Base-by-base conservation (phyloP, 2,329 filamentous ascomycete species). In the Bipolaris victoriae region DNA sequence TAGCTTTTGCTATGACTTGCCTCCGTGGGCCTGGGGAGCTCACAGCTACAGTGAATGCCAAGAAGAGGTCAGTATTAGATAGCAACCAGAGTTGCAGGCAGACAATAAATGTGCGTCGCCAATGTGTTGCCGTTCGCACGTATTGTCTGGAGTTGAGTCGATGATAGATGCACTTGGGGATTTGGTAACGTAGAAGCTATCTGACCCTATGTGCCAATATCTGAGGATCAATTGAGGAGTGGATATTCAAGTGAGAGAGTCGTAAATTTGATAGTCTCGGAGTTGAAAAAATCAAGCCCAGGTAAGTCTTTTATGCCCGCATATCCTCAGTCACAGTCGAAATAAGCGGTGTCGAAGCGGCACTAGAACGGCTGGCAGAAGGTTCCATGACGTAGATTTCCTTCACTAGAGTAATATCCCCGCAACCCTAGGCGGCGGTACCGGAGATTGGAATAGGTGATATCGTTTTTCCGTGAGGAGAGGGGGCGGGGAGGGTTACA, bases 181-280 rank as follows among this genome's bases (percentile, higher is more conserved):
- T 3, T 11, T 13, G 7, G 11, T 46, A 20, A 16, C 16, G 11
- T 15, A 46, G 33, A 29, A 29, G 9, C 16, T 31, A 20, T 20
- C 31, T 18, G 26, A 29, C 3, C 9, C 7, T 20, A 18, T 1
- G 26, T 13, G 26, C 5, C 18, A n/a, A 16, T 29, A 13, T 33
- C 29, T 31, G 43, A 13, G 18, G 43, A 18, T 16, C 18, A 22
- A 39, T 40, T 31, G 39, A 37, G n/a, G 49, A 45, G 16, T 51
- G 3, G 24, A 52, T 43, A 33, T 33, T 49, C 37, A 52, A 41
- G 51, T 62, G 52, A 62, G 54, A 53, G 53, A 50, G 51, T 15
- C 6, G 31, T 52, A 13, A 10, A 5, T 29, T 29, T 31, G 29
- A 13, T 31, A 31, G 10, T 31, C 29, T 10, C 10, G 10, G 10